Conservation (phyloP, 2,329 filamentous ascomycete genomes). For the Thermochaetoides dissita region DNA sequence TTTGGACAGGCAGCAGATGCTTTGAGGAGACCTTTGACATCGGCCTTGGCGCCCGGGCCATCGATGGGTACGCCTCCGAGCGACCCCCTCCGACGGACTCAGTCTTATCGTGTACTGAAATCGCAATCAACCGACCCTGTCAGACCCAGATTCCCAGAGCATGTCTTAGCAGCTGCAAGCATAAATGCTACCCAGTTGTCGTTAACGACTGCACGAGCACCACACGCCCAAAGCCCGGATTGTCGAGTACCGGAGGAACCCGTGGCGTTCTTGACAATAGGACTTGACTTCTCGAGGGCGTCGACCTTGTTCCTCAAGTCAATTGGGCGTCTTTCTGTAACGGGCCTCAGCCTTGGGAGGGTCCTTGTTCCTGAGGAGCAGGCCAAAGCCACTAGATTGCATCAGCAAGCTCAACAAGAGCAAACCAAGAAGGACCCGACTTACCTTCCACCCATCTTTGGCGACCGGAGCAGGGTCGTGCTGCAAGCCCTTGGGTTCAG, state of each 20-base stretch:
- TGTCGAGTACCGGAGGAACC: constrained; percentile 36
- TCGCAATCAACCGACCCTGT: constrained; percentile 36
- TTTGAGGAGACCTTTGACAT: constrained; percentile 33
- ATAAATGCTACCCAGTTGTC: no score
- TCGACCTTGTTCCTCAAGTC: constrained; percentile 43
- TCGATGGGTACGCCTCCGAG: constrained; percentile 31
- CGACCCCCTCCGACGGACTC: constrained; percentile 30
- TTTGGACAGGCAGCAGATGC: constrained; percentile 32
- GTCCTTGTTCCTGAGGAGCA: constrained; percentile 38
- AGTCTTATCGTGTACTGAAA: constrained; percentile 40
- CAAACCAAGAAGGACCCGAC: constrained; percentile 44
- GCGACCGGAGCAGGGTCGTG: constrained; percentile 37
- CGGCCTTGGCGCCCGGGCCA: constrained; percentile 34
- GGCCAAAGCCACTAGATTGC: constrained; percentile 32
- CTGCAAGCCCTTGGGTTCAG: constrained; percentile 41
- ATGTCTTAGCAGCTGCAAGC: constrained; percentile 25
- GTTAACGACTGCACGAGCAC: no score
- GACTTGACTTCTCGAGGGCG: constrained; percentile 42
- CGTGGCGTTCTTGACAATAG: constrained; percentile 43
- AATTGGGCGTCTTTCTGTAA: constrained; percentile 33
- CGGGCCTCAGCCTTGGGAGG: constrained; percentile 38
- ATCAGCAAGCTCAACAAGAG: constrained; percentile 41
- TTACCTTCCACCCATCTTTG: constrained; percentile 51
- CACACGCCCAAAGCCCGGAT: no score
- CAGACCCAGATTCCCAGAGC: constrained; percentile 36